phyloP scores from a whole-genome alignment of 371 early-diverging fungal genomes.

The Batrachochytrium dendrobatidis region DNA sequence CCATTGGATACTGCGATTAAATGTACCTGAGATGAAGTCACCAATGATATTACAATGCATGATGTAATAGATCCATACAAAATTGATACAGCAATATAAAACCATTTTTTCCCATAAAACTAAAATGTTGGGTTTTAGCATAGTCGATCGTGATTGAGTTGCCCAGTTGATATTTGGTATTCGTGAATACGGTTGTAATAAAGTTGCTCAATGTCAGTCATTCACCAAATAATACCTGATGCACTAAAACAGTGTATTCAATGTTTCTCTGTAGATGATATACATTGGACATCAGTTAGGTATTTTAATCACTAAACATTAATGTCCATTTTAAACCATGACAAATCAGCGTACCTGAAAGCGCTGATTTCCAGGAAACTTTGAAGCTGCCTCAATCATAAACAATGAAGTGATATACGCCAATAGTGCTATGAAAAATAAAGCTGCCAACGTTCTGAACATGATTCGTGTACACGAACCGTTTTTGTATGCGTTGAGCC shows the following conservation, averaged over 20 bases:
- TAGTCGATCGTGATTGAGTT: no score
- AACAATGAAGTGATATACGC: slow-evolving; percentile 33
- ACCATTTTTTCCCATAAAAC: slow-evolving; percentile 40
- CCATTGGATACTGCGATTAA: no score
- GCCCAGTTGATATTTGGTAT: no score
- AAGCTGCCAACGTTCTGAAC: no score
- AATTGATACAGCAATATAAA: slow-evolving; percentile 36
- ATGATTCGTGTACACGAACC: no score
- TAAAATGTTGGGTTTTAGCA: no score
- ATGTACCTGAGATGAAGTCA: slow-evolving; percentile 36
- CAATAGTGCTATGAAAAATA: slow-evolving; percentile 26
- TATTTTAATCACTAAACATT: not conserved
- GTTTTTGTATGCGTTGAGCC: no score
- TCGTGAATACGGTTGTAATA: no score
- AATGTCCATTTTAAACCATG: not conserved
- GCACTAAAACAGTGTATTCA: slow-evolving; percentile 42
- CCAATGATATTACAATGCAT: slow-evolving; percentile 40
- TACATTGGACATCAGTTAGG: not conserved
- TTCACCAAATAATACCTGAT: no score
- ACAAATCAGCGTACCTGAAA: slow-evolving; percentile 27
- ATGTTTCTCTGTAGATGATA: slow-evolving; percentile 30
- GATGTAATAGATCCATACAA: slow-evolving; percentile 36
- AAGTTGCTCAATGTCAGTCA: no score
- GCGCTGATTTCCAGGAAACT: slow-evolving; percentile 40
- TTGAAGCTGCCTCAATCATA: slow-evolving; percentile 34